phyloP scores from a whole-genome alignment of 179 eudicot genomes.

The Heliamphora pulchella region DNA sequence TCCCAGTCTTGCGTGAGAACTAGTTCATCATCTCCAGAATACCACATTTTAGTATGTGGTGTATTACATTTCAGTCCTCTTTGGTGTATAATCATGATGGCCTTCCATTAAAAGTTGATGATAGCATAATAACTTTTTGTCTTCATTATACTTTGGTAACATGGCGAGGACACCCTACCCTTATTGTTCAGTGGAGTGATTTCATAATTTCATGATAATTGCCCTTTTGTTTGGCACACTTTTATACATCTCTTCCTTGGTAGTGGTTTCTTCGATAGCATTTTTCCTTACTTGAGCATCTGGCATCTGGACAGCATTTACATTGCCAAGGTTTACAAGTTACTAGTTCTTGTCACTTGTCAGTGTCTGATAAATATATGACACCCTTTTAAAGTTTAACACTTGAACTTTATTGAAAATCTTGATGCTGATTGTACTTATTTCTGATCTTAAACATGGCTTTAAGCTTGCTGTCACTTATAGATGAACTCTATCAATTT shows the following conservation, averaged over 20 bases:
- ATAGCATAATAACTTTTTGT: background rate
- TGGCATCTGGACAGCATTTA: too few relatives aligned
- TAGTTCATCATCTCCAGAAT: background rate
- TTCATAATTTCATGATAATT: background rate
- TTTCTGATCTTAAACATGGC: background rate
- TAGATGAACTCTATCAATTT: background rate
- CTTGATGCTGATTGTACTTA: background rate
- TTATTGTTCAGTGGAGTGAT: background rate
- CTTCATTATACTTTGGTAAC: background rate
- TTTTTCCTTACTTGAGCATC: background rate
- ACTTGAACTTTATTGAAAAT: background rate
- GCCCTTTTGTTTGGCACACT: background rate
- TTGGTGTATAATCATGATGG: background rate
- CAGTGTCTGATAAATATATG: background rate
- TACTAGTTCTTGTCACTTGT: too few relatives aligned
- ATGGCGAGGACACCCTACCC: background rate
- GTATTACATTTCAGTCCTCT: background rate
- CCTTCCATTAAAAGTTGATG: background rate
- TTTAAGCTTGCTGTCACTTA: background rate
- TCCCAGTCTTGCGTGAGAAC: background rate
- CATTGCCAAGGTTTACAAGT: background rate
- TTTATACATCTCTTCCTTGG: background rate
- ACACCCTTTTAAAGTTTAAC: background rate
- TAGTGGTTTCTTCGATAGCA: background rate
- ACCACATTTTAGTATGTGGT: background rate